These are phyloP conservation scores for Apiospora kogelbergensis DNA, from an alignment of 2,329 filamentous ascomycete species.

Conservation along the genomic window DNA sequence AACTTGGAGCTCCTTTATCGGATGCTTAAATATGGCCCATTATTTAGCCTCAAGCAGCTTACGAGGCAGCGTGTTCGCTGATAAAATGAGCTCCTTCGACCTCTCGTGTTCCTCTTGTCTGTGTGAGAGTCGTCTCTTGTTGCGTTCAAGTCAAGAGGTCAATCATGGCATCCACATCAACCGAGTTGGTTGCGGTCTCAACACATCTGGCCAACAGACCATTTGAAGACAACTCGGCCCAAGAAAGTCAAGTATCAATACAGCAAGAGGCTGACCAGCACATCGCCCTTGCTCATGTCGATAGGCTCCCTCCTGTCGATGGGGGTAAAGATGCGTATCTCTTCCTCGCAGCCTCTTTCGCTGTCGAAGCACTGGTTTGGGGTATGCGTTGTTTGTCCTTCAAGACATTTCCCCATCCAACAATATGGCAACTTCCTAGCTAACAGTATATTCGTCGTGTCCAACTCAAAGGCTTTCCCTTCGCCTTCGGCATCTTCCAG, in stretches of 20 bases:
- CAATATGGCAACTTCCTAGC: constrained; percentile 1
- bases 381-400: constrained; percentile 33
- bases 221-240: background rate
- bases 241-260: background rate
- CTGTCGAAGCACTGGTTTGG: constrained; percentile 55
- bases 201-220: background rate
- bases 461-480: constrained; percentile 57
- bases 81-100: background rate
- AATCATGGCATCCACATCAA: background rate
- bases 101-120: background rate
- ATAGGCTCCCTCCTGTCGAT: constrained; percentile 27
- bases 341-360: constrained; percentile 49
- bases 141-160: background rate
- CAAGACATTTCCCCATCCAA: background rate
- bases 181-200: background rate
- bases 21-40: background rate
- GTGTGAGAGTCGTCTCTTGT: background rate
- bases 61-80: background rate
- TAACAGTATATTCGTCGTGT: constrained; percentile 8
- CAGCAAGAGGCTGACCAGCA: background rate
- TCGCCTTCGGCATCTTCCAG: constrained; percentile 70
- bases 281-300: background rate
- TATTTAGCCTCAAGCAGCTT: background rate
- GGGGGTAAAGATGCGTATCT: constrained; percentile 35
- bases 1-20: background rate